Evolutionary conservation across 208 protist genomes (phyloP).

Genomic region (Acanthamoeba sp.): DNA sequence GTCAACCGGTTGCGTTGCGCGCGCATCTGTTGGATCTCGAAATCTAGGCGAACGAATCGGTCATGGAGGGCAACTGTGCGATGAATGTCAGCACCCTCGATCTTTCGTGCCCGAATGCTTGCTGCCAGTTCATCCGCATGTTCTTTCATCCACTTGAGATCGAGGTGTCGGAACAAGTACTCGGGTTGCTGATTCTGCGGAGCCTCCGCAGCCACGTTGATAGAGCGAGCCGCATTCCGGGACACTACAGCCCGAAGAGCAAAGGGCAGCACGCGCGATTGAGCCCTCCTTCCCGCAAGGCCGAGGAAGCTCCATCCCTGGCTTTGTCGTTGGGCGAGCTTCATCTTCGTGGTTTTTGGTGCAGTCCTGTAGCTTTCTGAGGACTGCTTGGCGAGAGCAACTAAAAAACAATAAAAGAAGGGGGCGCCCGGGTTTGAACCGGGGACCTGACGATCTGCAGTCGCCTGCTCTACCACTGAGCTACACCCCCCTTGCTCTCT

Average conservation of each 20-base stretch:
- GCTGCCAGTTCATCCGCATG: neutral
- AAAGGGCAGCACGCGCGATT: too few species aligned
- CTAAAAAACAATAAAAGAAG: neutral
- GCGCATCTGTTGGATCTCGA: neutral
- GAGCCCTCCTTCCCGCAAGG: too few species aligned
- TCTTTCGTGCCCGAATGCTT: constrained; percentile 40
- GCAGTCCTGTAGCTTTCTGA: too few species aligned
- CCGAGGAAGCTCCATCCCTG: too few species aligned
- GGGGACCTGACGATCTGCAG: constrained; percentile 57
- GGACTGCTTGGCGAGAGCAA: neutral
- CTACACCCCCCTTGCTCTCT: constrained; percentile 38
- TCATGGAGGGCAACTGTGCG: neutral
- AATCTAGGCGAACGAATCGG: neutral
- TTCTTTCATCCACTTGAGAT: constrained; percentile 50
- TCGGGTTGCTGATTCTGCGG: neutral
- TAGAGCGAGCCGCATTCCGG: too few species aligned
- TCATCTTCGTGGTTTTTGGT: too few species aligned
- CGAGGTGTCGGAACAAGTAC: constrained; percentile 44
- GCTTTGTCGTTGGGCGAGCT: too few species aligned
- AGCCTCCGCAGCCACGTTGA: too few species aligned
- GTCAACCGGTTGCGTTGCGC: constrained; percentile 3
- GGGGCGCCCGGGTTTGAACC: constrained; percentile 51
- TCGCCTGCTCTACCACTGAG: constrained; percentile 58
- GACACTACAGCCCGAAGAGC: too few species aligned
- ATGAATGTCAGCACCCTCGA: constrained; percentile 3